Conservation (phyloP, 2,329 filamentous ascomycete species). For the Thermochaetoides dissita region DNA sequence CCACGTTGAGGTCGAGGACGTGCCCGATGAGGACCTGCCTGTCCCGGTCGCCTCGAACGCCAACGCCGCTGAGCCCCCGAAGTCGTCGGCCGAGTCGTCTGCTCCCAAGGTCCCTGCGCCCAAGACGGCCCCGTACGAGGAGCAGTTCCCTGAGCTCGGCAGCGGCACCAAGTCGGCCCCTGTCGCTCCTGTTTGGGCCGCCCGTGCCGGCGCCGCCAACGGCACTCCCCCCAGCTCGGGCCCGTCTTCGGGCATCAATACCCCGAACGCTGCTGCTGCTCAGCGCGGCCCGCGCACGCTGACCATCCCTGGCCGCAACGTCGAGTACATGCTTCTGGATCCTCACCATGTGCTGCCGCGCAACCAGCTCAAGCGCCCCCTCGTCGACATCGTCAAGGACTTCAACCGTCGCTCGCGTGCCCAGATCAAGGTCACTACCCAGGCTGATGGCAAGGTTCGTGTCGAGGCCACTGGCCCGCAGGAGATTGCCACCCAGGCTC, state of each 20-base stretch:
- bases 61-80: conserved; percentile 29
- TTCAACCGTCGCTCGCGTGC: conserved; percentile 88
- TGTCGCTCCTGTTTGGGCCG: conserved; percentile 63
- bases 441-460: conserved; percentile 57
- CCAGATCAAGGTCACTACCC: conserved; percentile 61
- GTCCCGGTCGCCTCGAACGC: conserved; percentile 18
- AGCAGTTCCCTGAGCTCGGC: conserved; percentile 87
- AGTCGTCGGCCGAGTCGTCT: conserved; percentile 33
- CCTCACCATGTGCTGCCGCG: conserved; percentile 64
- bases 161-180: conserved; percentile 53
- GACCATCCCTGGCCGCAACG: conserved; percentile 68
- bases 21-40: conserved; percentile 63
- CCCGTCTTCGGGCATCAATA: conserved; percentile 44
- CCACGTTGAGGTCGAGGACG: conserved; percentile 65
- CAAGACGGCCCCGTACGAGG: conserved; percentile 61
- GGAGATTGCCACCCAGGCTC: conserved; percentile 70
- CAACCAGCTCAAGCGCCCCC: conserved; percentile 66
- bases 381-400: conserved; percentile 74
- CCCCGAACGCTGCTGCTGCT: conserved; percentile 23
- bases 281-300: conserved; percentile 38
- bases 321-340: conserved; percentile 60
- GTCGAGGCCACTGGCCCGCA: conserved; percentile 78
- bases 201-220: conserved; percentile 45
- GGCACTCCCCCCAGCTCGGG: conserved; percentile 46
- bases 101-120: conserved; percentile 52